A percentile compares a stretch with the other conserved stretches of the same genome.
phyloP scores from a whole-genome alignment of 495 filamentous ascomycete species.

The Cercophora samala region DNA sequence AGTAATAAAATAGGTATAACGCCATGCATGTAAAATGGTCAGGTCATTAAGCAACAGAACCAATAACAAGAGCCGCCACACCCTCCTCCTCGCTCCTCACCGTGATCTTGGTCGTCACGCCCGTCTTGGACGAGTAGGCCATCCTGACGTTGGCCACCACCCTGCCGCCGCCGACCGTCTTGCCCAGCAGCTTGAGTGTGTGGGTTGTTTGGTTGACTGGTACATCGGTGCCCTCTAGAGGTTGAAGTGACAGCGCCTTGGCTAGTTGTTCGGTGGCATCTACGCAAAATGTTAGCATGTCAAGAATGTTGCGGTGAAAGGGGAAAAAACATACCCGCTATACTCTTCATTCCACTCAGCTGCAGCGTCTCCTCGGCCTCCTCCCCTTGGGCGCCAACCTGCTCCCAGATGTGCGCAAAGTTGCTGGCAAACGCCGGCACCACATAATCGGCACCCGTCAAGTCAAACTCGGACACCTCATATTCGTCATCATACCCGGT shows the following conservation, averaged over 20 bases:
- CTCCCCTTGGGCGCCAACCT: conserved; percentile 81
- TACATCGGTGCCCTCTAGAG: conserved; percentile 89
- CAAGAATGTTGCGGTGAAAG: not conserved
- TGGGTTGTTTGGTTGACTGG: conserved; percentile 84
- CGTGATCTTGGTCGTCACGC: conserved; percentile 91
- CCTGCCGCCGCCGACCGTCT: conserved; percentile 85
- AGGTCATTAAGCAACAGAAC: conserved; percentile 68
- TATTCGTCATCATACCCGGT: conserved; percentile 95
- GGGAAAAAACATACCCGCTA: conserved; percentile 65
- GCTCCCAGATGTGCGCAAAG: conserved; percentile 97
- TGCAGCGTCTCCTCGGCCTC: conserved; percentile 90
- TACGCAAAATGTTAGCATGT: conserved; percentile 47
- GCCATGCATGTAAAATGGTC: conserved; percentile 26
- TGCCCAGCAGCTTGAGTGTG: conserved; percentile 91
- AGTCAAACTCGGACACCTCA: conserved; percentile 89
- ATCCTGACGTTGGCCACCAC: conserved; percentile 87
- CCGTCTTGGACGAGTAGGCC: conserved; percentile 88
- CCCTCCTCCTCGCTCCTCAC: conserved; percentile 89
- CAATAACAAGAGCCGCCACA: conserved; percentile 79
- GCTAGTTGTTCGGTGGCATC: conserved; percentile 92
- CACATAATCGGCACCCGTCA: conserved; percentile 88
- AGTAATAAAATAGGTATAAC: conserved; percentile 17
- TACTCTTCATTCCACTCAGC: conserved; percentile 83
- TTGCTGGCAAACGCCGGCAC: conserved; percentile 89
- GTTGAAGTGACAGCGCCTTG: conserved; percentile 83